phyloP scores from a whole-genome alignment of 768 basidiomycete genomes.

The Udeniomyces megalosporus region DNA sequence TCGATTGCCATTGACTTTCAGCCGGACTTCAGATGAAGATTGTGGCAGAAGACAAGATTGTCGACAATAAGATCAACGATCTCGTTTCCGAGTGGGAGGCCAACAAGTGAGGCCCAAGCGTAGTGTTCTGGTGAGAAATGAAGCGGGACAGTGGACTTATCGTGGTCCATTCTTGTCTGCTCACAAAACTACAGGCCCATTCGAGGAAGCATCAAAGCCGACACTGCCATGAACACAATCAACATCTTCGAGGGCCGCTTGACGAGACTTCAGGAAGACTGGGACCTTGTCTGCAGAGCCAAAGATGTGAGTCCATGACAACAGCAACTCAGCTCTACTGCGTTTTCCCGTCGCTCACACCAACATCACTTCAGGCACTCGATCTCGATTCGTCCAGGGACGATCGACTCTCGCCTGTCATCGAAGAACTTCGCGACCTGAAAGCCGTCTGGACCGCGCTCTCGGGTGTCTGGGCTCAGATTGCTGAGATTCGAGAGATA shows the following conservation, averaged over 20 bases:
- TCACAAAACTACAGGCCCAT: constrained; percentile 41
- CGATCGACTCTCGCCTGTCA: constrained; percentile 69
- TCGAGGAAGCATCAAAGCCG: constrained; percentile 89
- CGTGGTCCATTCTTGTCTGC: background rate
- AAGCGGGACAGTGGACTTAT: too few species aligned
- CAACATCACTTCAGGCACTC: constrained; percentile 51
- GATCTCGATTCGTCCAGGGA: constrained; percentile 71
- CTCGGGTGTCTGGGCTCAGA: constrained; percentile 90
- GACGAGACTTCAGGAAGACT: constrained; percentile 77
- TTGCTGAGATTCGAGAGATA: constrained; percentile 71
- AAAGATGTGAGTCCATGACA: constrained; percentile 42
- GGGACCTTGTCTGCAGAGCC: constrained; percentile 83
- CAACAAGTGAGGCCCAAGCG: constrained; percentile 42
- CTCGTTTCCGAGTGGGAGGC: constrained; percentile 85
- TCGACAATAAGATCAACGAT: constrained; percentile 88
- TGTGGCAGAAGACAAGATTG: constrained; percentile 96
- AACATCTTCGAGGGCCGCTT: constrained; percentile 87
- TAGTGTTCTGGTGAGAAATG: too few species aligned
- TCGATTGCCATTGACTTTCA: constrained; percentile 24
- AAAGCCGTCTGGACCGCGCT: constrained; percentile 98
- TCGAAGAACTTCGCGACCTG: constrained; percentile 86
- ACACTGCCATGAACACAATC: constrained; percentile 89
- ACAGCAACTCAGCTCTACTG: background rate
- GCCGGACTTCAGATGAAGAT: constrained; percentile 98
- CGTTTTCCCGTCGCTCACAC: background rate